Percentiles rank a stretch among this genome's conserved stretches.
Conservation (phyloP, 495 filamentous ascomycete species). For the Trichocladium antarcticum region DNA sequence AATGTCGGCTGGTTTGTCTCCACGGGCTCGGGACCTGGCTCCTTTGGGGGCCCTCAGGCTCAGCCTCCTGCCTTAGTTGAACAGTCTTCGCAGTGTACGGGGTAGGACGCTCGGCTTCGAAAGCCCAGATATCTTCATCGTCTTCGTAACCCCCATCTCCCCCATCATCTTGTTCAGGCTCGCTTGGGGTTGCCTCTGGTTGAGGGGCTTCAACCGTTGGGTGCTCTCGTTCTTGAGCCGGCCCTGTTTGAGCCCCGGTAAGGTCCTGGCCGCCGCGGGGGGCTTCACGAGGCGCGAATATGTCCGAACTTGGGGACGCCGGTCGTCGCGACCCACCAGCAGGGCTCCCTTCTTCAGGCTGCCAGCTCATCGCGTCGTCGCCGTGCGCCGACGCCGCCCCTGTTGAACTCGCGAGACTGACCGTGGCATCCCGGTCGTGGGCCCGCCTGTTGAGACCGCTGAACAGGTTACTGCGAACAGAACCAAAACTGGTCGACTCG, state of each 20-base stretch:
- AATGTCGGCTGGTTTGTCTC: constrained; percentile 27
- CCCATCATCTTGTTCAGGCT: background rate
- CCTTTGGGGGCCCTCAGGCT: constrained; percentile 23
- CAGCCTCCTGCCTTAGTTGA: constrained; percentile 9
- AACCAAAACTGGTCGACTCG: constrained; percentile 11
- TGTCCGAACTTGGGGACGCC: constrained; percentile 5
- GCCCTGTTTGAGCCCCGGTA: background rate
- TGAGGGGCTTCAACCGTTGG: background rate
- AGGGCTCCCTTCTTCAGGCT: constrained; percentile 13
- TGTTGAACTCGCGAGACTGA: constrained; percentile 18
- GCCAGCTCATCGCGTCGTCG: constrained; percentile 29
- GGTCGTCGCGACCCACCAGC: background rate
- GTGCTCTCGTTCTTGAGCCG: background rate
- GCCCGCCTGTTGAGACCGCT: constrained; percentile 4
- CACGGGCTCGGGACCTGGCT: constrained; percentile 37
- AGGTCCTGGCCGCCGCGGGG: background rate
- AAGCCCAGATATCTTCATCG: constrained; percentile 37
- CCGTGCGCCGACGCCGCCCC: constrained; percentile 10
- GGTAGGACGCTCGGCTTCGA: constrained; percentile 34
- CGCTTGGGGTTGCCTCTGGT: background rate
- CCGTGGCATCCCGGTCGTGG: constrained; percentile 6
- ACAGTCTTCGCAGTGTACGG: constrained; percentile 19
- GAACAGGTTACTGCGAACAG: constrained; percentile 16
- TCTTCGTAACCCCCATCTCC: constrained; percentile 22
- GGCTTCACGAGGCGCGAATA: constrained; percentile 4